Base-by-base conservation (phyloP, 495 filamentous ascomycete genomes). In the Podospora didyma region DNA sequence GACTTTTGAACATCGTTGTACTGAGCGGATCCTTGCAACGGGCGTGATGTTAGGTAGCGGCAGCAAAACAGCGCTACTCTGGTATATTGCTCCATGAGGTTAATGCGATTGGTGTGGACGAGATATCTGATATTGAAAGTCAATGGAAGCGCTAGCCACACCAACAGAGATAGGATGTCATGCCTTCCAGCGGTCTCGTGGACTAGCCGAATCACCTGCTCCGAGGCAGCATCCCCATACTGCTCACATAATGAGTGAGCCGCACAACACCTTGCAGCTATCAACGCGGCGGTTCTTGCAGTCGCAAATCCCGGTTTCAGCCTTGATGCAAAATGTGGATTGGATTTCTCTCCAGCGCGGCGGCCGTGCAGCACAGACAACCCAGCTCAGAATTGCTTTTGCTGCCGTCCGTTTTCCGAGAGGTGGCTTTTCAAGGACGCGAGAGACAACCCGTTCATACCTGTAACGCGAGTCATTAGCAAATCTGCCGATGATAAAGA, bases 291-390 rank as follows among this genome's bases (percentile, higher is more conserved):
- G 28, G 9, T 52, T 52, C 11, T 52, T 35, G 31, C 10, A 52
- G 17, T 52, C 22, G 34, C 49, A 52, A 2, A 41, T n/a, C 11
- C 34, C 49, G 2, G 31, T 37, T 19, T 52, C 28, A 2, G 12
- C 23, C n/a, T 52, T 19, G 17, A 41, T 52, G 49, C 49, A 52
- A 19, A 52, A 52, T 19, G 5, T 39, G 4, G 49, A 37, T 19
- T 52, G 49, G 34, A 52, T 52, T n/a, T 41, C 49, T 24, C 34
- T 52, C 49, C 49, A 52, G 21, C 49, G 24, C n/a, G 41, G 22
- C 19, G 49, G 49, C 34, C 49, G 16, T 2, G 49, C 23, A 1
- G 49, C 23, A 21, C 49, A 52, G 11, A 52, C 17, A 6, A 23
- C 12, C 49, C 26, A 52, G 3, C 28, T 31, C 9, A 52, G 49